These are phyloP conservation scores for Boletus rubescentipes DNA, from an alignment of 768 basidiomycete species.

Conservation along the genomic window DNA sequence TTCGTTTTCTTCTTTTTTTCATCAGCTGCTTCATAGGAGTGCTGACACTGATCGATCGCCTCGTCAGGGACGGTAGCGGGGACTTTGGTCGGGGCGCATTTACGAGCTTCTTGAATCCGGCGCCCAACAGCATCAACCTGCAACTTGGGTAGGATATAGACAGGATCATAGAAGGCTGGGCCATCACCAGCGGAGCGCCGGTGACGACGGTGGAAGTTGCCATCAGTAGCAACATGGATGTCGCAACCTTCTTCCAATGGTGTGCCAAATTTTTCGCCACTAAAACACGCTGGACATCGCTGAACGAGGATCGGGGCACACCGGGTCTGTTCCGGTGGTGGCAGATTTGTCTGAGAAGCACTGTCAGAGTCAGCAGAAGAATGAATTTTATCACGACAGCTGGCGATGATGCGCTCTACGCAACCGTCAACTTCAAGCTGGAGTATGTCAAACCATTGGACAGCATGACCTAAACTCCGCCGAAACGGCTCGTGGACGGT, in stretches of 20 bases:
- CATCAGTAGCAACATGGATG: not conserved
- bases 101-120: not conserved
- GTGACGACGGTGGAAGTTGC: constrained; percentile 1
- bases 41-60: too few relatives aligned
- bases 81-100: too few relatives aligned
- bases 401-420: too few relatives aligned
- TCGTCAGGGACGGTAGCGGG: not conserved
- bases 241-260: not conserved
- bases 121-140: constrained; percentile 26
- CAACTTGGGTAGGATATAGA: constrained; percentile 33
- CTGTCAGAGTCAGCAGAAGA: too few relatives aligned
- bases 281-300: not conserved
- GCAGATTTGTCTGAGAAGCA: too few relatives aligned
- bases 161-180: constrained; percentile 12
- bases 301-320: not conserved
- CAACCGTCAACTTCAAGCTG: constrained; percentile 18
- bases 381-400: too few relatives aligned
- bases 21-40: too few relatives aligned
- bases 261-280: not conserved
- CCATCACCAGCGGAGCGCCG: not conserved
- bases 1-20: too few relatives aligned
- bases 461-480: constrained; percentile 19
- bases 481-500: constrained; percentile 26
- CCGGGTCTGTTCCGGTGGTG: too few relatives aligned
- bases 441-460: constrained; percentile 33